Percentiles rank a stretch among this genome's conserved stretches.
Conservation (phyloP, 2,329 filamentous ascomycete genomes). For the Fusarium coicis region DNA sequence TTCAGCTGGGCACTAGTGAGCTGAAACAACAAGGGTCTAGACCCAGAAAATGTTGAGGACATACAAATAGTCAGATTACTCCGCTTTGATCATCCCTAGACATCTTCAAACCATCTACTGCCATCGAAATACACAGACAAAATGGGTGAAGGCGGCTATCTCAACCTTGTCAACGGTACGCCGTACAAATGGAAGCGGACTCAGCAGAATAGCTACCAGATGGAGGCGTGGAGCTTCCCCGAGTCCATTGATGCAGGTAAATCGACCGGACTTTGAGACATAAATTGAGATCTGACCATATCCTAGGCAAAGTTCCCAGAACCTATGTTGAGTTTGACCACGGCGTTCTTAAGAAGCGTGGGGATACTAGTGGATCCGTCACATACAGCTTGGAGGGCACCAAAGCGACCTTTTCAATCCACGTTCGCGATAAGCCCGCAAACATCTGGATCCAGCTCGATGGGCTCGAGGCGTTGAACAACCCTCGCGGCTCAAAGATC, state of each 20-base stretch:
- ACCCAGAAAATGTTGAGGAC: neutral
- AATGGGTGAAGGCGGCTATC: slow-evolving; percentile 6
- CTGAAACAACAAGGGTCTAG: neutral
- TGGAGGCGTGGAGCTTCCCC: slow-evolving; percentile 6
- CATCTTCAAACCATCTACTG: neutral
- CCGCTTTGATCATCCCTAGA: neutral
- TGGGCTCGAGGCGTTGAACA: neutral
- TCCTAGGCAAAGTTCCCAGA: neutral
- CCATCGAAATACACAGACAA: neutral
- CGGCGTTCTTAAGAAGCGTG: neutral
- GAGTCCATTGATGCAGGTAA: slow-evolving; percentile 11
- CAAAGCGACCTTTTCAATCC: slow-evolving; percentile 1
- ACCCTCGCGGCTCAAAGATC: neutral
- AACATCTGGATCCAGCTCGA: slow-evolving; percentile 11
- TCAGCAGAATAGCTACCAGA: slow-evolving; percentile 7
- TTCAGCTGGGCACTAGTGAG: neutral
- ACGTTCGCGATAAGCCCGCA: slow-evolving; percentile 10
- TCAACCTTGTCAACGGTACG: slow-evolving; percentile 11
- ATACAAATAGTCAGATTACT: slow-evolving; percentile 4
- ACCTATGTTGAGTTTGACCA: slow-evolving; percentile 5
- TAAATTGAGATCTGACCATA: neutral
- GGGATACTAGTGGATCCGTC: slow-evolving; percentile 2
- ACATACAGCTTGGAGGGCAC: slow-evolving; percentile 2
- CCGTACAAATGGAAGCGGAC: slow-evolving; percentile 20
- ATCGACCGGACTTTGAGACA: neutral